Base-by-base conservation (phyloP, 2,329 filamentous ascomycete genomes). In the Fusarium decemcellulare region DNA sequence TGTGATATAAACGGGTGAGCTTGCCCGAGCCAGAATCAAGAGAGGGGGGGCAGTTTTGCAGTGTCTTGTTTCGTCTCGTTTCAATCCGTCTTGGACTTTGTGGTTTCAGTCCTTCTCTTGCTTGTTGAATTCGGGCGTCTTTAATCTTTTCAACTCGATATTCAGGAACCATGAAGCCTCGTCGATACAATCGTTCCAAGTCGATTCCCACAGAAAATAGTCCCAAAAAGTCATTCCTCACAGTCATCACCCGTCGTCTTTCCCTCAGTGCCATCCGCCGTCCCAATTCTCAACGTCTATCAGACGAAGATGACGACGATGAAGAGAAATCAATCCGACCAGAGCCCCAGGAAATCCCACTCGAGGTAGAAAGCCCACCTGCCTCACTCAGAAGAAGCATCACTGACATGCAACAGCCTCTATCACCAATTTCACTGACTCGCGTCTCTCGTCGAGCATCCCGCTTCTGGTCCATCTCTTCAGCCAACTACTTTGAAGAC, bases 401-500 rank as follows among this genome's bases (percentile, higher is more conserved):
- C 11, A 32, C 51, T 67, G 10, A 70, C 46, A 42, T 6, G 37
- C 18, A 27, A 16, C 48, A 51, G 34, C 48, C 18, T 39, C 48
- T 23, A 23, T 23, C 23, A 23, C 23, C 23, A 23, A 32, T 47
- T 12, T 36, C 44, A 18, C 39, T 47, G 34, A 60, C 65, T 9
- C 71, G 71, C 23, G 55, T 68, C 39, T 63, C 71, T 8, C 68
- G 65, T 8, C 70, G 68, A 42, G 63, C 60, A 10, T 74, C 72
- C 12, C 72, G 72, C 11, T 74, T 74, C 57, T 74, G 72, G 72
- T 72, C 67, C 34, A 36, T 46, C 12, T 71, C 70, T 9, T 50
- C 72, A 7, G 63, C 72, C 39, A 72, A 72, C 62, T 43, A 68
- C 37, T 71, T 72, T 46, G 60, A 61, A 8, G 44, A 63, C 23